phyloP scores from a whole-genome alignment of 139 green algal species.

The Limnomonas spitsbergensis region DNA sequence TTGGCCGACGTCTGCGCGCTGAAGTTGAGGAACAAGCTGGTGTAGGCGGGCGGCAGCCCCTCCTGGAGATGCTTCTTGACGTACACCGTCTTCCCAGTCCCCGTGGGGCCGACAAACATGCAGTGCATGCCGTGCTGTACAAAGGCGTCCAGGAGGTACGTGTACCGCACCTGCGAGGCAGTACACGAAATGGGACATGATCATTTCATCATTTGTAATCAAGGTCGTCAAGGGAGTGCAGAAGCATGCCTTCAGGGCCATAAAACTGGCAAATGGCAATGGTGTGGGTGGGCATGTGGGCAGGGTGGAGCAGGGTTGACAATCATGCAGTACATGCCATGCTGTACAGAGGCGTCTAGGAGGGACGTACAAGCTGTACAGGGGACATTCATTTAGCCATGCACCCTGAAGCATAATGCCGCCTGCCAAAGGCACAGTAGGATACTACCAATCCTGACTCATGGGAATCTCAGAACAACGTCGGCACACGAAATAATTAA shows the following conservation, averaged over 20 bases:
- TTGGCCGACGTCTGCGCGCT: slow-evolving; percentile 75
- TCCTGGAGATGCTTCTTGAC: slow-evolving; percentile 45
- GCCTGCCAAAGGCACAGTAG: no score
- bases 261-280: no score
- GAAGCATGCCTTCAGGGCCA: no score
- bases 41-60: slow-evolving; percentile 29
- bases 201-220: slow-evolving; percentile 45
- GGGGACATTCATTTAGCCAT: no score
- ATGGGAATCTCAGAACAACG: no score
- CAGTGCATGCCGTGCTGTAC: slow-evolving; percentile 58
- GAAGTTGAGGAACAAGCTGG: slow-evolving; percentile 56
- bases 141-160: slow-evolving; percentile 57
- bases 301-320: no score
- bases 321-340: slow-evolving; percentile 65
- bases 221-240: no score
- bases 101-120: slow-evolving; percentile 69
- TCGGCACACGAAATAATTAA: no score
- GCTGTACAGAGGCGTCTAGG: slow-evolving; percentile 49
- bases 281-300: no score
- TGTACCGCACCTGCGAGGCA: slow-evolving; percentile 46
- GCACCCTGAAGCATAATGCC: no score
- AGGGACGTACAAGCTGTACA: slow-evolving; percentile 58
- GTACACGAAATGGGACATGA: slow-evolving; percentile 66
- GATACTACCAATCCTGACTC: no score
- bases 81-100: slow-evolving; percentile 72